Evolutionary conservation across 2,329 filamentous ascomycete genomes (phyloP).

Genomic region (Boeremia lycopersici): DNA sequence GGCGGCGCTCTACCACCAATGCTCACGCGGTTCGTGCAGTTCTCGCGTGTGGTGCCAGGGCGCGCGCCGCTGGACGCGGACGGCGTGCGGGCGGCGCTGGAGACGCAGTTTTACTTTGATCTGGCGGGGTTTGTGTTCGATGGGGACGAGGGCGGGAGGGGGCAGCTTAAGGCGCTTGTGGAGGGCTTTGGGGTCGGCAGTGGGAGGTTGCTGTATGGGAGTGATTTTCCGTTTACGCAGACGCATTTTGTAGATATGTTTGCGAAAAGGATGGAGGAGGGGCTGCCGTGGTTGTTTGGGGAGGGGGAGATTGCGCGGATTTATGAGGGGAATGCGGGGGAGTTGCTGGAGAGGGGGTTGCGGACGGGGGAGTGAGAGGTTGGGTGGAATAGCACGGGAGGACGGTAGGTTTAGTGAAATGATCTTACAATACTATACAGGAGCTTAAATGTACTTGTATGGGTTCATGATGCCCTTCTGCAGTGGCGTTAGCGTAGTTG

Average conservation of each 20-base stretch:
- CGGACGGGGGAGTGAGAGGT: not conserved
- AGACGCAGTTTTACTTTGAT: slow-evolving; percentile 58
- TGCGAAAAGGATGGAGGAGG: slow-evolving; percentile 50
- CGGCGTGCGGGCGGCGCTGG: slow-evolving; percentile 41
- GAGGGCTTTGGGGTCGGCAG: slow-evolving; percentile 46
- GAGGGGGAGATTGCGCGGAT: slow-evolving; percentile 45
- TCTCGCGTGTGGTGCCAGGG: slow-evolving; percentile 48
- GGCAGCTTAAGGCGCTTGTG: slow-evolving; percentile 57
- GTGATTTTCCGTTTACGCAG: slow-evolving; percentile 59
- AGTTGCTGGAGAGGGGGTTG: slow-evolving; percentile 28
- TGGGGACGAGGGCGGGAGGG: slow-evolving; percentile 39
- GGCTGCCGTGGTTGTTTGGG: slow-evolving; percentile 47
- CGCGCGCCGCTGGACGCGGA: slow-evolving; percentile 33
- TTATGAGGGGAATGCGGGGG: slow-evolving; percentile 49
- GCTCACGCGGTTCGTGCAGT: slow-evolving; percentile 51
- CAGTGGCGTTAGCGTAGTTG: slow-evolving; percentile 17
- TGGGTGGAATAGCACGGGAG: not conserved
- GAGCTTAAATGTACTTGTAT: slow-evolving; percentile 82
- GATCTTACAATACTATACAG: slow-evolving; percentile 3
- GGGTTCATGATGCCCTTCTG: slow-evolving; percentile 99
- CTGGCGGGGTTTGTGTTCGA: slow-evolving; percentile 58
- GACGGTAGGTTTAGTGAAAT: not conserved
- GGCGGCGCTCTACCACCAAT: slow-evolving; percentile 55
- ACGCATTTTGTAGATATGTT: slow-evolving; percentile 46
- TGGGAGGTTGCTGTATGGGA: slow-evolving; percentile 58